These are phyloP conservation scores for Phyllosticta capitalensis DNA, from an alignment of 2,329 filamentous ascomycete genomes.

Conservation along the genomic window DNA sequence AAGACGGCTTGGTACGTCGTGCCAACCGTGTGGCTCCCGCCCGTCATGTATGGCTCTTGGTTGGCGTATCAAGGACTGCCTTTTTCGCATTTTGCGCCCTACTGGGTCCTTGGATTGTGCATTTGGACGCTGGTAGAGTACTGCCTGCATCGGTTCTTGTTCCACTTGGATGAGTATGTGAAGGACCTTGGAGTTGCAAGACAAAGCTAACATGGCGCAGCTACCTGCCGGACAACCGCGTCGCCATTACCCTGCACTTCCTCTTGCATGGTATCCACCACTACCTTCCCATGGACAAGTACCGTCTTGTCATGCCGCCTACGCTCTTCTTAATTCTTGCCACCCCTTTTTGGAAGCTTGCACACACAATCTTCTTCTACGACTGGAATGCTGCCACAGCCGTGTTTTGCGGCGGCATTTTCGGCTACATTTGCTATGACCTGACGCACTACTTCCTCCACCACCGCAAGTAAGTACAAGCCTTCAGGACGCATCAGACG, in stretches of 20 bases:
- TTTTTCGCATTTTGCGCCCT: constrained; percentile 25
- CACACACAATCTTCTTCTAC: constrained; percentile 71
- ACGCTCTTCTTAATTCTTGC: constrained; percentile 76
- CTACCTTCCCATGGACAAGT: constrained; percentile 98
- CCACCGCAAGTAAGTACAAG: constrained; percentile 62
- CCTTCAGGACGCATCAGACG: neutral
- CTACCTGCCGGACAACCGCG: constrained; percentile 81
- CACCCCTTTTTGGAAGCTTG: constrained; percentile 83
- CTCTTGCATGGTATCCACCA: constrained; percentile 94
- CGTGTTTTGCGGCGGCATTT: constrained; percentile 82
- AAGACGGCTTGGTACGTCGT: constrained; percentile 93
- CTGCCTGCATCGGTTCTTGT: constrained; percentile 75
- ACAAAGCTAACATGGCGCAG: constrained; percentile 35
- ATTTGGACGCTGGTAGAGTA: constrained; percentile 93
- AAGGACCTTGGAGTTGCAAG: constrained; percentile 16
- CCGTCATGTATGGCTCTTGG: constrained; percentile 61
- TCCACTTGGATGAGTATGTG: constrained; percentile 83
- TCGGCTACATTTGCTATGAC: constrained; percentile 94
- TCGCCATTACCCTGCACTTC: constrained; percentile 81
- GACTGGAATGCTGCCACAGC: constrained; percentile 74
- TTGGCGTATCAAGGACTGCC: constrained; percentile 38
- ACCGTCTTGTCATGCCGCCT: constrained; percentile 94
- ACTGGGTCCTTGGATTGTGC: constrained; percentile 61
- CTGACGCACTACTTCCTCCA: constrained; percentile 98
- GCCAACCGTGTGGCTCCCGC: constrained; percentile 77